A percentile compares a stretch with the other conserved stretches of the same genome.
These are phyloP conservation scores for Penicillium sp. DNA, from an alignment of 2,329 filamentous ascomycete species.

Conservation along the genomic window DNA sequence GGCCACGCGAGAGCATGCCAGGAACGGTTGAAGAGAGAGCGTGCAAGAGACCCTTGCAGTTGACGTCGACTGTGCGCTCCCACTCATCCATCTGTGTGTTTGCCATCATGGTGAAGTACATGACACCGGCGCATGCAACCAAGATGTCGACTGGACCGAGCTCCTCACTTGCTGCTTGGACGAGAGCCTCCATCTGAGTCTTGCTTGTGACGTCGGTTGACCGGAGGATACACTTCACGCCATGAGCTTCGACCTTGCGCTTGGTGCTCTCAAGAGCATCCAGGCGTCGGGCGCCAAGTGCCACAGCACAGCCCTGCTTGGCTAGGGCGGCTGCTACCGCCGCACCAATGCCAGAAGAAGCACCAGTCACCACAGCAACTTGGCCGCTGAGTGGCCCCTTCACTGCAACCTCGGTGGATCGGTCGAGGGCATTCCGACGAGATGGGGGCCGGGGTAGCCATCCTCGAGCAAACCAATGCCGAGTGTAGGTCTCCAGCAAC, in stretches of 20 bases:
- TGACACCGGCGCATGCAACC: slow-evolving; percentile 77
- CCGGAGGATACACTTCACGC: slow-evolving; percentile 65
- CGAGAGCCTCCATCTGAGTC: slow-evolving; percentile 63
- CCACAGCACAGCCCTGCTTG: slow-evolving; percentile 66
- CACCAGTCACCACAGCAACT: slow-evolving; percentile 74
- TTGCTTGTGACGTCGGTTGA: slow-evolving; percentile 70
- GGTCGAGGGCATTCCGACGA: no score
- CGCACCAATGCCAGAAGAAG: slow-evolving; percentile 75
- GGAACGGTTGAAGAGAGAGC: no score
- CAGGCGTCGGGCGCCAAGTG: slow-evolving; percentile 67
- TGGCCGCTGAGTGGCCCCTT: slow-evolving; percentile 57
- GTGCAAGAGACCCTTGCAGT: slow-evolving; percentile 69
- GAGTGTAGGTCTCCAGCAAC: slow-evolving; percentile 72
- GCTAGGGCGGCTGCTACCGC: slow-evolving; percentile 69
- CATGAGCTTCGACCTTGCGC: slow-evolving; percentile 54
- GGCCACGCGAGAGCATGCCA: slow-evolving; percentile 65
- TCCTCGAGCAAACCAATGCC: slow-evolving; percentile 75
- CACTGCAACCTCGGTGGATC: no score
- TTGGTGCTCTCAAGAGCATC: slow-evolving; percentile 68
- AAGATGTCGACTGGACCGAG: slow-evolving; percentile 75
- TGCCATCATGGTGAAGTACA: slow-evolving; percentile 88
- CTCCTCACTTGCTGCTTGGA: slow-evolving; percentile 56
- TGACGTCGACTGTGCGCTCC: slow-evolving; percentile 79
- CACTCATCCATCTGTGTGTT: slow-evolving; percentile 71
- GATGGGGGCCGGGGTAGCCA: slow-evolving; percentile 58